Evolutionary conservation across 345 rosid genomes (phyloP), one percentile per base, ranked within the genome.

Genomic region (Lumnitzera littorea): DNA sequence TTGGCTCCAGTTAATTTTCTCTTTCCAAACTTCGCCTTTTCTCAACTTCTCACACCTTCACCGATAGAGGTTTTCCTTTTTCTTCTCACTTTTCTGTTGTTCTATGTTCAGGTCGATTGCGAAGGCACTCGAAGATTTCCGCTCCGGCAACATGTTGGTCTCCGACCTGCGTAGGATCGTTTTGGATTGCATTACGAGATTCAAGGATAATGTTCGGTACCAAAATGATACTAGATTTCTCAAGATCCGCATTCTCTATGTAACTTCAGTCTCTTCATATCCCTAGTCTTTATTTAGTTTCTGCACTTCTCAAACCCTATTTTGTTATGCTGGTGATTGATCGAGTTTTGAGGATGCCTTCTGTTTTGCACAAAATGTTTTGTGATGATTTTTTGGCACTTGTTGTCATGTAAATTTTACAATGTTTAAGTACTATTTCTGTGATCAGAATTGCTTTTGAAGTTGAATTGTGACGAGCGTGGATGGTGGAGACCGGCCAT

Each of bases 161-260:
- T 52, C 27, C 61, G 80, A 76, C 68, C 78, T 84, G 36, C 62
- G 80, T 48, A 65, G 72, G 72, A 78, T 90, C 58, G 62, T 86
- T 11, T 58, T 25, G 0, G 78, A 84, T 25, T 88, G 92, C 58
- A 70, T 90, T 51, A 60, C 64, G 4, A 74, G 64, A 65, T 90
- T 72, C 84, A 84, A 82, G 85, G 74, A 79, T 62, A 67, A 70
- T 62, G n/a, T 69, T 27, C 83, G 66, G 58, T 86, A 84, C 78
- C 81, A 71, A 60, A 75, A 88, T 55, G 97, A 94, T 73, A 64
- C 81, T 75, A 79, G 96, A 75, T 90, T 94, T 74, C 97, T 94
- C 74, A 90, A 90, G 82, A 85, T 90, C 73, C 89, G 97, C 87
- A 72, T 94, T 58, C 83, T 94, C 65, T 80, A 84, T 48, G 97